Base-by-base conservation (phyloP, 306 rosid genomes). In the Echinosophora koreensis region DNA sequence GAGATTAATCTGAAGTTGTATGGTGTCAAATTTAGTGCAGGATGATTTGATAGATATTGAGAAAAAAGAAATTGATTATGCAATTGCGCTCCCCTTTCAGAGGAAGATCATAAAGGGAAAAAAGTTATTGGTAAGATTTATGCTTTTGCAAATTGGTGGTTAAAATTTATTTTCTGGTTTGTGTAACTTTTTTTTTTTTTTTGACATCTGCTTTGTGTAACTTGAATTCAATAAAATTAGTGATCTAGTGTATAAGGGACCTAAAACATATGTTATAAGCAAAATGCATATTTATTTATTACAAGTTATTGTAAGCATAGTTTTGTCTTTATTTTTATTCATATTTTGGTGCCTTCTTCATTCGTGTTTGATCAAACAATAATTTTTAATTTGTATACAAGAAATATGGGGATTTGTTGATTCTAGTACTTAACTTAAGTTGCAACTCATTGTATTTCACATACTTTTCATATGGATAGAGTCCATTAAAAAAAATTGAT, bases 31-130 rank as follows among this genome's bases (percentile, higher is more conserved):
- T 75, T 84, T 82, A 54, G 32, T 84, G 86, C 94, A 95, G 99
- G 99, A 86, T 73, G 90, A 83, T 16, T 79, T 81, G 76, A 69
- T 86, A 3, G 94, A 90, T 56, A 16, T 76, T 16, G 96, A 89
- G 76, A 84, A 69, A 83, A 94, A 88, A 74, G 97, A 90, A 39
- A 75, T 90, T 28, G 97, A 90, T 39, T 30, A 80, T 69, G 99
- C 97, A 14, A 87, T 89, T 58, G 97, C 99, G 41, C 71, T 95
- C 17, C 91, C 99, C 97, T 95, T 81, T 62, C 90, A 1, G 97
- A 90, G 71, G 87, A 62, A 82, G 98, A 89, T 83, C 87, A 0
- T 1, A 92, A 94, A 72, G 98, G 93, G 81, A 85, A 90, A 83
- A 82, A 77, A 63, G 90, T 85, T 62, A 80, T 78, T 6, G 97